Evolutionary conservation across 169 alveolate species (phyloP).

Genomic region (Plasmodium chabaudi): DNA sequence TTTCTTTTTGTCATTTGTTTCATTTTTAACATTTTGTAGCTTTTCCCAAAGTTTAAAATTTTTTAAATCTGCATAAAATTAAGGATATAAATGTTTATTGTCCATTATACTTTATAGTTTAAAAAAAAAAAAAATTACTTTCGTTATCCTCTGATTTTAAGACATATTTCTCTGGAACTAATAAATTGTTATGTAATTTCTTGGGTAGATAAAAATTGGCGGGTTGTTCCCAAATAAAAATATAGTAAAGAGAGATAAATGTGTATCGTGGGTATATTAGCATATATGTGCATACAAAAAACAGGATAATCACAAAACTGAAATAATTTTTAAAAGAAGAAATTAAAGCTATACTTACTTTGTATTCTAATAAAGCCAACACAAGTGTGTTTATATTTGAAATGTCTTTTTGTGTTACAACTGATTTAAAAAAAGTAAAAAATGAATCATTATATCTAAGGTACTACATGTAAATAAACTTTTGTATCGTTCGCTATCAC

Average conservation of each 20-base stretch:
- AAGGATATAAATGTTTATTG: not conserved
- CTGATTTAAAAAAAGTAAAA: conserved; percentile 9
- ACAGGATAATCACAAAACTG: too few species aligned
- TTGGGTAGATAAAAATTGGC: not conserved
- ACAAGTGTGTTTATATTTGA: conserved; percentile 41
- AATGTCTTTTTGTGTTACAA: conserved; percentile 72
- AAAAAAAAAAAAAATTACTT: conserved; percentile 10
- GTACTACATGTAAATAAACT: not conserved
- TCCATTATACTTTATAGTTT: too few species aligned
- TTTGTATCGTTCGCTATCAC: too few species aligned
- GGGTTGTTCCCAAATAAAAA: not conserved
- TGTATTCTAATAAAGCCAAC: conserved; percentile 63
- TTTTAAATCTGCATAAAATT: conserved; percentile 25
- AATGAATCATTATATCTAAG: not conserved
- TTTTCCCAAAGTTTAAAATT: conserved; percentile 67
- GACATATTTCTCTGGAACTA: conserved; percentile 52
- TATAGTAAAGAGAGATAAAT: too few species aligned
- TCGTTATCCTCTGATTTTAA: conserved; percentile 45
- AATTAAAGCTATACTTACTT: conserved; percentile 11
- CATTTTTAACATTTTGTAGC: conserved; percentile 59
- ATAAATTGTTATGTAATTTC: conserved; percentile 48
- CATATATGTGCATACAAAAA: not conserved
- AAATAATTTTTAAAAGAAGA: too few species aligned
- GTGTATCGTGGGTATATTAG: too few species aligned
- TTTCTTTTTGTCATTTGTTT: conserved; percentile 61